phyloP scores from a whole-genome alignment of 257 asterid species.

The Capsicum pubescens region DNA sequence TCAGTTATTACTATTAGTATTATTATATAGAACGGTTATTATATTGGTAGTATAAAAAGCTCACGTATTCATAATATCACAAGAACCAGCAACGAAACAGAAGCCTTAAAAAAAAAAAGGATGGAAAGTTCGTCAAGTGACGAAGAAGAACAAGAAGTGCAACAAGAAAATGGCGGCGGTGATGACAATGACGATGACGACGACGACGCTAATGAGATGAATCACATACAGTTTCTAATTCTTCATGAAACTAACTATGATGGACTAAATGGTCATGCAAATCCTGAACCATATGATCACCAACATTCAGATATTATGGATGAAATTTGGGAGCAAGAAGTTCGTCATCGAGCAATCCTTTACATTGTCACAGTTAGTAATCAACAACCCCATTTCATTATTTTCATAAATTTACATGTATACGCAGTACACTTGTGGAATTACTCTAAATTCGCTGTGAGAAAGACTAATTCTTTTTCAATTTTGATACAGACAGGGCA shows the following conservation, averaged over 20 bases:
- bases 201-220: not conserved
- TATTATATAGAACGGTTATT: no score
- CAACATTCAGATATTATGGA: slow-evolving; percentile 13
- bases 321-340: slow-evolving; percentile 42
- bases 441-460: not conserved
- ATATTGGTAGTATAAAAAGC: no score
- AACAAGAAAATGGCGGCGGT: not conserved
- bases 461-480: not conserved
- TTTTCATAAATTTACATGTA: slow-evolving; percentile 19
- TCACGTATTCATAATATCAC: no score
- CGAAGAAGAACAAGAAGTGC: no score
- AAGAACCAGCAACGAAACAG: no score
- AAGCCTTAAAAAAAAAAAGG: no score
- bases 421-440: not conserved
- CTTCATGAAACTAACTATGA: not conserved
- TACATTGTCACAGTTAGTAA: slow-evolving; percentile 48
- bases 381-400: not conserved
- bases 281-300: not conserved
- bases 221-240: not conserved
- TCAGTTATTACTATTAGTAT: no score
- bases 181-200: not conserved
- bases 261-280: not conserved
- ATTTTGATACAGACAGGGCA: slow-evolving; percentile 48
- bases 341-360: slow-evolving; percentile 59
- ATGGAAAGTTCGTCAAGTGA: no score